Base-by-base conservation (phyloP, 2,329 filamentous ascomycete genomes). In the Arthroderma sp. region DNA sequence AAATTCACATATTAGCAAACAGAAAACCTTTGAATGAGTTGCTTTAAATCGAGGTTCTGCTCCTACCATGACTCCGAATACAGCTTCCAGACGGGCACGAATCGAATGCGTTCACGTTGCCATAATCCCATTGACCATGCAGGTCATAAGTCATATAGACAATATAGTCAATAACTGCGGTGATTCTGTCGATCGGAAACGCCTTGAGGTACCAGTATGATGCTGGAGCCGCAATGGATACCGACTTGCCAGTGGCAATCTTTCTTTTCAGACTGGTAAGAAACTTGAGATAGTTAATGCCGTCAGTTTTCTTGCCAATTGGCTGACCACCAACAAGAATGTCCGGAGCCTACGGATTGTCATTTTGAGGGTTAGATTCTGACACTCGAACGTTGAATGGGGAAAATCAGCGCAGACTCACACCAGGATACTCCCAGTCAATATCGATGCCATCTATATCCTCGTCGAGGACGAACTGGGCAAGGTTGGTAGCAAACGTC, bases 391-490 rank as follows among this genome's bases (percentile, higher is more conserved):
- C 1, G 15, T 22, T 22, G 15, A 22, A 22, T 22, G 15, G 15
- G 15, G 15, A 22, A 22, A 22, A 10, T 9, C 28, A 27, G 15
- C n/a, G 11, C 15, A 10, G 30, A n/a, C 6, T 10, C 5, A 50
- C 51, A 2, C 61, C 65, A 3, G 64, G 65, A 41, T 68, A 51
- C 46, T 60, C 67, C 50, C 55, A 62, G 37, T 67, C 65, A 45
- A 63, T 44, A 44, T 63, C 60, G 30, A 63, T 53, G 1, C 68
- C 68, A 40, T 70, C 66, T 0, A 71, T 48, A 4, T 56, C 52
- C 32, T 68, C 33, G 36, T 68, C 30, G 30, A 62, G 53, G 42
- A 71, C 11, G 50, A 74, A 64, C 29, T 64, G 43, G 48, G 62
- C 50, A 37, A 65, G 42, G 53, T 64, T 62, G 62, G 36, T 63